phyloP scores from a whole-genome alignment of 768 basidiomycete genomes.

The Collybia sp. region DNA sequence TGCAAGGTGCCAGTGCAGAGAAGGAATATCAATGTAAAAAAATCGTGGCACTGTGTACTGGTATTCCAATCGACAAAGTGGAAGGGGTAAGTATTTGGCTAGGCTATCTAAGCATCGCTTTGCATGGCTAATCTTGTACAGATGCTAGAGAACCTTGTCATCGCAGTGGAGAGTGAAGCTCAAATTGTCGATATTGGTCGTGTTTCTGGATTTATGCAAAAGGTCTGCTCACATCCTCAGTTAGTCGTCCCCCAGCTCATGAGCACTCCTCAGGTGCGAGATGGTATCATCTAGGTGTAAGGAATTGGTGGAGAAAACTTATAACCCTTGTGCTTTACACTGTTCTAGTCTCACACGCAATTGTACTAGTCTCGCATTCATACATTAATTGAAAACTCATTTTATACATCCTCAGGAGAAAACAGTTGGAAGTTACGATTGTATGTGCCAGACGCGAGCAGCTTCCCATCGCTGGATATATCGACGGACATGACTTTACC shows the following conservation, averaged over 20 bases:
- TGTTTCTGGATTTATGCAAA: conserved; percentile 90
- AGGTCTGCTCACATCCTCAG: conserved; percentile 37
- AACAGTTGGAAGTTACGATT: conserved; percentile 95
- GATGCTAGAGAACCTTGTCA: conserved; percentile 82
- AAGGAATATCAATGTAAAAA: conserved; percentile 91
- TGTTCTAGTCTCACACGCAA: conserved; percentile 13
- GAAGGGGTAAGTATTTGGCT: conserved; percentile 65
- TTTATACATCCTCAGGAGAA: conserved; percentile 60
- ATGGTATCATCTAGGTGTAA: conserved; percentile 49
- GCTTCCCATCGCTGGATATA: conserved; percentile 74
- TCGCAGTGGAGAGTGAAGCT: conserved; percentile 86
- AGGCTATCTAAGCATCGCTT: neutral
- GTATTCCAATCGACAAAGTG: conserved; percentile 81
- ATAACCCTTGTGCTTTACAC: conserved; percentile 12
- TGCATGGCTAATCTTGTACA: conserved; percentile 21
- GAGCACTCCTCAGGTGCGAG: conserved; percentile 40
- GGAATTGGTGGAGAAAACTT: conserved; percentile 7
- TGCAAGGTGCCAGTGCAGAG: conserved; percentile 81
- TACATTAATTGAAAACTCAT: conserved; percentile 7
- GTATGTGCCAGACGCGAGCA: conserved; percentile 87
- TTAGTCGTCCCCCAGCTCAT: neutral
- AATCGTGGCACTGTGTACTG: conserved; percentile 86
- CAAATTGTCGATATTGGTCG: conserved; percentile 79
- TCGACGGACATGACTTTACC: conserved; percentile 99
- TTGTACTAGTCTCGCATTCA: conserved; percentile 26